Evolutionary conservation across 2,329 filamentous ascomycete species (phyloP).

Genomic region (Aspergillus ruber): DNA sequence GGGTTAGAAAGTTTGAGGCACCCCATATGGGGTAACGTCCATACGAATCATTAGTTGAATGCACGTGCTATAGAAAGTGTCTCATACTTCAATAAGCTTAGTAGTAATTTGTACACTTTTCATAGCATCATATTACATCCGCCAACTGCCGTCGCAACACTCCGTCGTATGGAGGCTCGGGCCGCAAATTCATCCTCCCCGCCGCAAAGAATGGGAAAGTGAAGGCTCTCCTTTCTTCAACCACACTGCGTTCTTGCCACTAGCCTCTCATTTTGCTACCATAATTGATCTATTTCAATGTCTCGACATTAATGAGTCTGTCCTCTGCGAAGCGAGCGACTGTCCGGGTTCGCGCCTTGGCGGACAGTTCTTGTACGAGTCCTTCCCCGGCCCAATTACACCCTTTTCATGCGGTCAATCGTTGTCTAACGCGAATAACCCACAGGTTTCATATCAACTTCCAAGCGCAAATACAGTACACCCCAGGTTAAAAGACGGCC

Average conservation of each 20-base stretch:
- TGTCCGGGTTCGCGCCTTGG: slow-evolving; percentile 34
- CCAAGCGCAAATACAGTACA: slow-evolving; percentile 19
- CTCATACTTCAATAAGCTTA: too few species aligned
- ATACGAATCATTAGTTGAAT: not conserved
- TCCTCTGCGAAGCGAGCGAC: slow-evolving; percentile 33
- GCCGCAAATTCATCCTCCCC: slow-evolving; percentile 14
- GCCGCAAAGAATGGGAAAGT: not conserved
- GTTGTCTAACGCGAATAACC: not conserved
- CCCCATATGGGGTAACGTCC: too few species aligned
- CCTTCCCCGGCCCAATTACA: not conserved
- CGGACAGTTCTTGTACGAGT: slow-evolving; percentile 31
- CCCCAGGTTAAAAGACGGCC: slow-evolving; percentile 32
- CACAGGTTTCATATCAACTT: slow-evolving; percentile 28
- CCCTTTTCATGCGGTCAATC: slow-evolving; percentile 6
- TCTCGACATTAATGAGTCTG: slow-evolving; percentile 33
- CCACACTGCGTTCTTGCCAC: not conserved
- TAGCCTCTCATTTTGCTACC: not conserved
- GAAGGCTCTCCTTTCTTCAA: slow-evolving; percentile 8
- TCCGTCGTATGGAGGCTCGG: slow-evolving; percentile 14
- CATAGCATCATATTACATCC: not conserved
- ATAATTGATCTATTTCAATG: slow-evolving; percentile 12
- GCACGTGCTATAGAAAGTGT: too few species aligned
- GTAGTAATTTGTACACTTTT: not conserved
- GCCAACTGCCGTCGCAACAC: slow-evolving; percentile 12
- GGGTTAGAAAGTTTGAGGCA: too few species aligned